Conservation (phyloP, 192 early-diverging fungal genomes). For the Chytriomyces confervae region DNA sequence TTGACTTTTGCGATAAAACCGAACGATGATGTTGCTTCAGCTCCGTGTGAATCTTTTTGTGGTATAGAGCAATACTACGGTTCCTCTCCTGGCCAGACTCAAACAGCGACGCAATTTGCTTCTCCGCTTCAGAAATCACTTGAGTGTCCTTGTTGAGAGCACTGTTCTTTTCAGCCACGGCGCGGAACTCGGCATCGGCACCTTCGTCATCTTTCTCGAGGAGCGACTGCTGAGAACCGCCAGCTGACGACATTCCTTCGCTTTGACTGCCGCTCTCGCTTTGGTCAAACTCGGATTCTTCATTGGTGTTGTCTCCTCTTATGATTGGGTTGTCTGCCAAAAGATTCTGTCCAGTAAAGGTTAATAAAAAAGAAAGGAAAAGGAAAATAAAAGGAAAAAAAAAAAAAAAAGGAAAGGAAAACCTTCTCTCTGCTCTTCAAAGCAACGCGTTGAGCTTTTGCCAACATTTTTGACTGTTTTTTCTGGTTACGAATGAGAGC, state of each 20-base stretch:
- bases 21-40: slow-evolving; percentile 5
- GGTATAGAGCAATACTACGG: not conserved
- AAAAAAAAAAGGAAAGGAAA: too few relatives aligned
- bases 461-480: slow-evolving; percentile 28
- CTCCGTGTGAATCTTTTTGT: slow-evolving; percentile 4
- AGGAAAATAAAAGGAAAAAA: not conserved
- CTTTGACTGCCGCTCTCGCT: slow-evolving; percentile 18
- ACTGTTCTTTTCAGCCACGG: slow-evolving; percentile 32
- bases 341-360: slow-evolving; percentile 3
- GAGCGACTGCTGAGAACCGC: slow-evolving; percentile 10
- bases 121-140: slow-evolving; percentile 25
- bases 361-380: not conserved
- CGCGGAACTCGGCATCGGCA: slow-evolving; percentile 6
- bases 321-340: slow-evolving; percentile 39
- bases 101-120: slow-evolving; percentile 9
- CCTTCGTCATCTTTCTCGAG: slow-evolving; percentile 6
- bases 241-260: slow-evolving; percentile 17
- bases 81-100: slow-evolving; percentile 17
- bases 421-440: slow-evolving; percentile 32
- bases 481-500: slow-evolving; percentile 24
- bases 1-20: not conserved
- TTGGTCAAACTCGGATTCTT: not conserved
- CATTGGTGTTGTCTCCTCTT: slow-evolving; percentile 4
- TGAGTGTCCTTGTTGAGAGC: slow-evolving; percentile 20
- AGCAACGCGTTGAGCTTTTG: slow-evolving; percentile 25